Conservation (phyloP, 2,329 filamentous ascomycete species). For the Fusarium sp. region DNA sequence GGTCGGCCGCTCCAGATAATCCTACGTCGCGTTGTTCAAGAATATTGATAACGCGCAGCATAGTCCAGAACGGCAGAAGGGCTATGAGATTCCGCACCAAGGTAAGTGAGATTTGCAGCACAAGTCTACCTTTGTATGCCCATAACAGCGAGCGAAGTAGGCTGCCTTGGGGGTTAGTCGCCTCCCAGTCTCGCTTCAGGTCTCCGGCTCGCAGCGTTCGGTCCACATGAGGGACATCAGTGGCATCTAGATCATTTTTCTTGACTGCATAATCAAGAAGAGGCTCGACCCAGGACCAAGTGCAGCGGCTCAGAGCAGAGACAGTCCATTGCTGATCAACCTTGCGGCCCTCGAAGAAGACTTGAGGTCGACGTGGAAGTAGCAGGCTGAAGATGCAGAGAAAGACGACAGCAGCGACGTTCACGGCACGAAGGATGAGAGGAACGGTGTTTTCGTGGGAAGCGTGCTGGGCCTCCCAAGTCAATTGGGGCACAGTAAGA, state of each 20-base stretch:
- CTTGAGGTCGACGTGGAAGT: slow-evolving; percentile 74
- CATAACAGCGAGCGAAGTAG: slow-evolving; percentile 71
- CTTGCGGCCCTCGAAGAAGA: slow-evolving; percentile 66
- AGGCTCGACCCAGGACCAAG: slow-evolving; percentile 71
- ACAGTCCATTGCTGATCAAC: slow-evolving; percentile 73
- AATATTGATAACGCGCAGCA: slow-evolving; percentile 71
- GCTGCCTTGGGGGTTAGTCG: slow-evolving; percentile 56
- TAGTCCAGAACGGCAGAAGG: slow-evolving; percentile 76
- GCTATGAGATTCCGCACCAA: slow-evolving; percentile 66
- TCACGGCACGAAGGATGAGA: slow-evolving; percentile 59
- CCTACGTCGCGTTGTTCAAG: slow-evolving; percentile 67
- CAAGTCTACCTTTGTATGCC: slow-evolving; percentile 66
- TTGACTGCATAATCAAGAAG: slow-evolving; percentile 66
- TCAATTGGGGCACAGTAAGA: slow-evolving; percentile 59
- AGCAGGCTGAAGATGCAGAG: slow-evolving; percentile 62
- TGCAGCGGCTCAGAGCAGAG: slow-evolving; percentile 70
- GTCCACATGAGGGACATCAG: slow-evolving; percentile 71
- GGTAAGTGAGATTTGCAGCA: slow-evolving; percentile 69
- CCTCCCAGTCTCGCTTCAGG: slow-evolving; percentile 62
- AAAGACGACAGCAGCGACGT: slow-evolving; percentile 58
- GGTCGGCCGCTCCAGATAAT: slow-evolving; percentile 53
- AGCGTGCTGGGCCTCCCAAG: slow-evolving; percentile 48
- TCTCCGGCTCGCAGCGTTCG: slow-evolving; percentile 64
- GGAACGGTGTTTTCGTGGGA: slow-evolving; percentile 52
- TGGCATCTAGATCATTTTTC: slow-evolving; percentile 69